These are phyloP conservation scores for Paraurostyla sp. DNA, from an alignment of 73 alveolate species.

Conservation along the genomic window DNA sequence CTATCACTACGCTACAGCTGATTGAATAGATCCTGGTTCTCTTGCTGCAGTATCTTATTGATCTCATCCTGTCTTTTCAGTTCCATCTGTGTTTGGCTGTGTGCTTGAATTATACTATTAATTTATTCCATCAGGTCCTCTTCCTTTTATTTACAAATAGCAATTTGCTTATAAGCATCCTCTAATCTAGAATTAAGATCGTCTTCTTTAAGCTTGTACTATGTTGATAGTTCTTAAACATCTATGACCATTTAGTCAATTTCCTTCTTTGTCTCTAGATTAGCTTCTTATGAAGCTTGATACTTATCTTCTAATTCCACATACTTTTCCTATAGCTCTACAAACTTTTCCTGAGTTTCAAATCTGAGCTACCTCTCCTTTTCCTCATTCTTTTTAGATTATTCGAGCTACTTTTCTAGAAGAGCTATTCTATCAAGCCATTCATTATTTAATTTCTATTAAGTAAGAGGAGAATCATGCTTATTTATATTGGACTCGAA, in stretches of 20 bases:
- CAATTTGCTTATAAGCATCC: not conserved
- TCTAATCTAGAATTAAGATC: conserved; percentile 16
- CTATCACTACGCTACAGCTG: conserved; percentile 19
- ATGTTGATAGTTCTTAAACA: not conserved
- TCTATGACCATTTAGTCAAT: conserved; percentile 3
- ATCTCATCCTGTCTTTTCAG: conserved; percentile 1
- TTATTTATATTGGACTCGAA: too few relatives aligned
- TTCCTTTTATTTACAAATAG: too few relatives aligned
- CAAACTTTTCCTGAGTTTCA: conserved; percentile 11
- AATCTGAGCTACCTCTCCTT: conserved; percentile 32
- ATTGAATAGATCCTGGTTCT: not conserved
- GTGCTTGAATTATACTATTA: not conserved
- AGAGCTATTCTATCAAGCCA: not conserved
- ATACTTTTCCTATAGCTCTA: not conserved
- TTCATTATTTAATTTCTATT: too few relatives aligned
- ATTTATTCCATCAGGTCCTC: not conserved
- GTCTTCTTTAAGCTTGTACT: conserved; percentile 21
- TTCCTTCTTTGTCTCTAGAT: conserved; percentile 6
- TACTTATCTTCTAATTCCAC: conserved; percentile 11
- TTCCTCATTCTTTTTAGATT: not conserved
- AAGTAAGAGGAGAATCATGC: too few relatives aligned
- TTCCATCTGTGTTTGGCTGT: not conserved
- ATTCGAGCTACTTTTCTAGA: not conserved
- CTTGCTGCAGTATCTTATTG: not conserved
- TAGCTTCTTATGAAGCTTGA: not conserved